Evolutionary conservation across 225 moss, liverwort and hornwort species (phyloP).

Genomic region (Asterella californica): DNA sequence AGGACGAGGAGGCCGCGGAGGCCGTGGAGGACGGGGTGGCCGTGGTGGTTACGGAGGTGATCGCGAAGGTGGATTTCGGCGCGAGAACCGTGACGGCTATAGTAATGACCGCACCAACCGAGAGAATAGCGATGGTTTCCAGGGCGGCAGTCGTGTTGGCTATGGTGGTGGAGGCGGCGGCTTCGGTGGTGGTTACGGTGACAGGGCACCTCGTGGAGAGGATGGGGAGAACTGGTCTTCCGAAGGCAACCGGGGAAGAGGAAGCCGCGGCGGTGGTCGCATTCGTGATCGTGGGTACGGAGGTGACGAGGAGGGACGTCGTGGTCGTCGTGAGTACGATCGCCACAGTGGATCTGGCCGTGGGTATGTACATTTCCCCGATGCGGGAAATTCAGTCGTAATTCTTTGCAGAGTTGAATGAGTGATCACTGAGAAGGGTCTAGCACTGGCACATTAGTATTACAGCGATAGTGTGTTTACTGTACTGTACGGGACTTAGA

Average conservation of each 20-base stretch:
- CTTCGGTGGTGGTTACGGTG: slow-evolving; percentile 20
- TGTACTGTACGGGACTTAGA: too few species aligned
- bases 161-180: slow-evolving; percentile 15
- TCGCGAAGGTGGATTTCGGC: slow-evolving; percentile 28
- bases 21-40: slow-evolving; percentile 43
- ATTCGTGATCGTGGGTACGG: slow-evolving; percentile 39
- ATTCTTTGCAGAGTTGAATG: too few species aligned
- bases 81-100: slow-evolving; percentile 32
- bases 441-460: too few species aligned
- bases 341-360: slow-evolving; percentile 81
- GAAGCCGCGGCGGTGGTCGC: slow-evolving; percentile 44
- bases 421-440: background rate
- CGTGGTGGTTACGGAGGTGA: slow-evolving; percentile 37
- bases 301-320: slow-evolving; percentile 61
- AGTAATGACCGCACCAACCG: slow-evolving; percentile 37
- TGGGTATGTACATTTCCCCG: slow-evolving; percentile 42
- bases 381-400: too few species aligned
- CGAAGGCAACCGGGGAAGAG: slow-evolving; percentile 61
- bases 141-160: slow-evolving; percentile 40
- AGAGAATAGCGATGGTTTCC: slow-evolving; percentile 44
- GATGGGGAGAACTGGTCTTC: slow-evolving; percentile 56
- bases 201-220: slow-evolving; percentile 48
- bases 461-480: too few species aligned
- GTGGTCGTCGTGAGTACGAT: slow-evolving; percentile 76
- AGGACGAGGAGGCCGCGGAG: slow-evolving; percentile 45